These are phyloP conservation scores for Clavariopsis aquatica DNA, from an alignment of 495 filamentous ascomycete genomes.

Conservation along the genomic window DNA sequence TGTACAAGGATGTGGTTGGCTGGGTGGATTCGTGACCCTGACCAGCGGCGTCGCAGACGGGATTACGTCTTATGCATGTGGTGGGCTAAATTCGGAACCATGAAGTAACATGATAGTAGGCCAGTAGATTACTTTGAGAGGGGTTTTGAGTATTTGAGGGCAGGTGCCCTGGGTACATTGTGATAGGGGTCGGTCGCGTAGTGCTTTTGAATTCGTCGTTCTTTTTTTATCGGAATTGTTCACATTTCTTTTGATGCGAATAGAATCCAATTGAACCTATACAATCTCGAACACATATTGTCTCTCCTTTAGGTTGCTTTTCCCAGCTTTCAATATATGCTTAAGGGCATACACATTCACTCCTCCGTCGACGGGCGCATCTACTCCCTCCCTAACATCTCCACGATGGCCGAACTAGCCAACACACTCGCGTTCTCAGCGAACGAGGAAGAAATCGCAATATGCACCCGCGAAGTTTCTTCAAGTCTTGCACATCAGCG, in stretches of 20 bases:
- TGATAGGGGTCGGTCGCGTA: neutral
- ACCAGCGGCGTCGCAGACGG: constrained; percentile 12
- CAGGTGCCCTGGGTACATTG: neutral
- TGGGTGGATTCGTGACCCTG: neutral
- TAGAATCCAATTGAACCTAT: too few relatives aligned
- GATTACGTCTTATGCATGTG: constrained; percentile 13
- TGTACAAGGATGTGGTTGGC: constrained; percentile 13
- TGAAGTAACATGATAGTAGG: neutral
- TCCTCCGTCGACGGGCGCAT: constrained; percentile 3
- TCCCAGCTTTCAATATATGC: neutral
- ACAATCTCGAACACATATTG: neutral
- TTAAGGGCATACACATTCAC: neutral
- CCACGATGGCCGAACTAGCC: constrained; percentile 12
- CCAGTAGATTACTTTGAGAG: neutral
- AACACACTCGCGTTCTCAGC: constrained; percentile 1
- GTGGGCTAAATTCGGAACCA: neutral
- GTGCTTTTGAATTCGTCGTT: neutral
- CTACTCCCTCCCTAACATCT: neutral
- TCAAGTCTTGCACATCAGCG: neutral
- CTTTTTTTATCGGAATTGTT: too few relatives aligned
- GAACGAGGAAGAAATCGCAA: neutral
- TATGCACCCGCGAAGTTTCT: neutral
- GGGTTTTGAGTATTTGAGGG: neutral
- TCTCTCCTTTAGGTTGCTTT: neutral
- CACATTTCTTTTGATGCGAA: too few relatives aligned